Evolutionary conservation across 352 stramenopile species (phyloP).

Genomic region (Phytophthora sp.): DNA sequence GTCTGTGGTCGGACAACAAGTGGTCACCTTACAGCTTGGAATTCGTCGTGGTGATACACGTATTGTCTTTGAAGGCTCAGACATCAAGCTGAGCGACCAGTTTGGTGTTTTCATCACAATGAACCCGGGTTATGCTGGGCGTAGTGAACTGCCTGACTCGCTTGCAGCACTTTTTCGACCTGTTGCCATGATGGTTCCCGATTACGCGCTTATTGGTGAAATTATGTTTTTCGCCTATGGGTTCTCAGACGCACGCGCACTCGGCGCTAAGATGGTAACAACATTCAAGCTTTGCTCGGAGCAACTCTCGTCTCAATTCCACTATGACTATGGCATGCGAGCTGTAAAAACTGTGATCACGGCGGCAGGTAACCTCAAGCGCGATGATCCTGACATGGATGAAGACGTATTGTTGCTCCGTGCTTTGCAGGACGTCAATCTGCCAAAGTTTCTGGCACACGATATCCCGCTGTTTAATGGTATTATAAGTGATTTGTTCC

Average conservation of each 20-base stretch:
- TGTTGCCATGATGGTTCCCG: constrained; percentile 93
- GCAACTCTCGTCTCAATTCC: constrained; percentile 88
- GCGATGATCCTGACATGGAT: constrained; percentile 91
- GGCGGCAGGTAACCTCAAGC: constrained; percentile 90
- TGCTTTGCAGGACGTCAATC: constrained; percentile 95
- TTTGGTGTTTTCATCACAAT: constrained; percentile 93
- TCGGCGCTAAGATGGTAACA: constrained; percentile 86
- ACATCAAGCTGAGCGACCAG: constrained; percentile 94
- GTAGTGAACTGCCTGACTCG: constrained; percentile 88
- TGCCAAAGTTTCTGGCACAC: constrained; percentile 95
- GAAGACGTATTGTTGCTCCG: constrained; percentile 94
- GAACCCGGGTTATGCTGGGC: constrained; percentile 90
- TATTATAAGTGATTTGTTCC: constrained; percentile 96
- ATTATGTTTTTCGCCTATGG: constrained; percentile 93
- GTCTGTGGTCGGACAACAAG: constrained; percentile 90
- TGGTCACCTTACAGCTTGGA: constrained; percentile 91
- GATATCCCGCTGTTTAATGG: constrained; percentile 96
- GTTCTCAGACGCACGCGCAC: constrained; percentile 49
- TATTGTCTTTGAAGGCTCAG: constrained; percentile 95
- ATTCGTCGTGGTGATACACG: constrained; percentile 83
- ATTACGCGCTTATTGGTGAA: constrained; percentile 90
- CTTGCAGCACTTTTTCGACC: constrained; percentile 86
- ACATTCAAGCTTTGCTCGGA: constrained; percentile 92
- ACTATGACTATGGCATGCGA: constrained; percentile 93
- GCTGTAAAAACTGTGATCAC: constrained; percentile 92